Base-by-base conservation (phyloP, 192 early-diverging fungal genomes). In the Coemansia pectinata region DNA sequence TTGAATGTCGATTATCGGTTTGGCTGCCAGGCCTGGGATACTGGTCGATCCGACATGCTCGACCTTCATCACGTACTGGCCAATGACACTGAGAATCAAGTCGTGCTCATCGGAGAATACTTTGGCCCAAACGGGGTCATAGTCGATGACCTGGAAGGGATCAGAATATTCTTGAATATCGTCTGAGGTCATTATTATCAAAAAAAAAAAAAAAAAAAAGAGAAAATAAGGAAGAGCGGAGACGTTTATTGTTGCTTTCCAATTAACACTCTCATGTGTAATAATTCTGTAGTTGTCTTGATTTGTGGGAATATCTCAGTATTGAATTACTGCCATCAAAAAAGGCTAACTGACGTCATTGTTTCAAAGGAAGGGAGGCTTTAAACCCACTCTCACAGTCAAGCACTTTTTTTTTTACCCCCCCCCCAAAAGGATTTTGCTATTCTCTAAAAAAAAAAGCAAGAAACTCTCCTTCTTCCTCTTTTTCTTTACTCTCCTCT, bases 1-100 rank as follows among this genome's bases (percentile, higher is more conserved):
- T 7, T 69, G 67, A 6, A 76, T 76, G 60, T 76, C 73, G 44
- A 76, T 66, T 42, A 70, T 66, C 17, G 73, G 67, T n/a, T 76
- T 76, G 23, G 73, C 67, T 8, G 67, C 57, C 14, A 70, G 45
- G 10, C 73, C 73, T 7, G 73, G 68, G 50, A 76, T 70, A 33
- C 73, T 76, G n/a, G 73, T 76, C 12, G 73, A 67, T 23, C 69
- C 69, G 19, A 69, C 40, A 38, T 75, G 73, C 25, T 69, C 73
- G 34, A 75, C 44, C 1, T 7, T 31, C n/a, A 65, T n/a, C 3
- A 65, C 27, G 17, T 45, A 39, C 6, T 23, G 8, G 5, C 48
- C 67, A 2, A 69, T 57, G 0, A 42, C 53, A 2, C 52, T n/a
- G 19, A 33, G 19, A 8, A 75, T 59, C 17, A 23, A 31, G 4